Base-by-base conservation (phyloP, 805 yeast species). In the Ogataea pignaliae region DNA sequence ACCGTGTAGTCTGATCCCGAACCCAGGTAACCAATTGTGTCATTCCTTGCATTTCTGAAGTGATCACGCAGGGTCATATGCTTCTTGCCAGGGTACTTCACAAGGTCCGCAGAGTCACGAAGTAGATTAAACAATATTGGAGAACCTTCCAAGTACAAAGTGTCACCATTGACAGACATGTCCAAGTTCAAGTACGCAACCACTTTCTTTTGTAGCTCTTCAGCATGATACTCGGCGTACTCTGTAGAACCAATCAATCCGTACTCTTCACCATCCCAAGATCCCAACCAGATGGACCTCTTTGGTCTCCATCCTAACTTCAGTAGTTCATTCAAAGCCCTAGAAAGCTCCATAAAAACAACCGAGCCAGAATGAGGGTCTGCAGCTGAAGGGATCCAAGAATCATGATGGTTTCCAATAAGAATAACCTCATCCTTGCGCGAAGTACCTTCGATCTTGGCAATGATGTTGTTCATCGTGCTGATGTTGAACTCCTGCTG, bases 291-390 rank as follows among this genome's bases (percentile, higher is more conserved):
- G 18, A 88, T 81, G 0, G 89, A 78, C 54, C 93, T 69, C 41
- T 76, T 60, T 10, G 95, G 95, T 55, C 74, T 76, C 90, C 90
- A 87, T 10, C 88, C 88, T 1, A 58, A 50, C 47, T 72, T 66
- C 30, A 61, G 48, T 41, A 85, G 65, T 36, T 69, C 75, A 18
- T 78, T 75, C 31, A 83, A 66, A 1, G 77, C 81, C 39, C 86
- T 69, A 10, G 82, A 80, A 34, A 85, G 64, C 58, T 85, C 91
- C 36, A 85, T 61, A 50, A 83, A 48, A 0, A 72, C 78, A 1
- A 89, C 82, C n/a, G 85, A 73, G 1, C 91, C 91, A 26, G 83
- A 73, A 61, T 85, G 85, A 28, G 93, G 90, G 63, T 85, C 93
- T 26, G 79, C 83, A 1, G 90, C 89, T 13, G 88, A 88, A 45